These are phyloP conservation scores for Senna siamea DNA, from an alignment of 306 rosid species.

Conservation along the genomic window DNA sequence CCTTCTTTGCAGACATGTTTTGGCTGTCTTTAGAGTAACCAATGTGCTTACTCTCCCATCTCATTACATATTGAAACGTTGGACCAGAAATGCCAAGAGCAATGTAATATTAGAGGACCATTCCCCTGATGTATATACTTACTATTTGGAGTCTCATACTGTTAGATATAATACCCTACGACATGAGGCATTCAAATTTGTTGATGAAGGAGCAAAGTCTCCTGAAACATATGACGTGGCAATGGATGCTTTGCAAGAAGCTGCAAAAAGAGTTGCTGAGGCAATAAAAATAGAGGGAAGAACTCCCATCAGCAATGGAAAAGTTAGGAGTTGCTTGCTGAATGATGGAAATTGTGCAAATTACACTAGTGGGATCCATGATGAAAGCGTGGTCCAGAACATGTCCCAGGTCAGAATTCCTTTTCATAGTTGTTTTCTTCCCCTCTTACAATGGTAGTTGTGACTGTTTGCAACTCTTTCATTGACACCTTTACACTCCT, in stretches of 20 bases:
- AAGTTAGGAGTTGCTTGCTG: slow-evolving; percentile 51
- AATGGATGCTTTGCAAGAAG: slow-evolving; percentile 70
- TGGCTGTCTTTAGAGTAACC: slow-evolving; percentile 98
- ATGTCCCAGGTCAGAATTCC: slow-evolving; percentile 74
- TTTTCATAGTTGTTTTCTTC: slow-evolving; percentile 28
- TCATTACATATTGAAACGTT: slow-evolving; percentile 90
- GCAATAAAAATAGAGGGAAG: slow-evolving; percentile 61
- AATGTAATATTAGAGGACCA: slow-evolving; percentile 85
- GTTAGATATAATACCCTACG: slow-evolving; percentile 92
- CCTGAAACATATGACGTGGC: slow-evolving; percentile 73
- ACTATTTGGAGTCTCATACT: slow-evolving; percentile 95
- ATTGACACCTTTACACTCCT: slow-evolving; percentile 32
- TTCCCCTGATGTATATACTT: slow-evolving; percentile 67
- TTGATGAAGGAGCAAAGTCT: slow-evolving; percentile 82
- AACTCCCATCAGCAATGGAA: slow-evolving; percentile 63
- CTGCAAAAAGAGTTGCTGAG: slow-evolving; percentile 68
- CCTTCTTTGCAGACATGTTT: slow-evolving; percentile 93
- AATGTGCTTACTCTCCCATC: slow-evolving; percentile 96
- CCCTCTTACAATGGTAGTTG: slow-evolving; percentile 16
- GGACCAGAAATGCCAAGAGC: slow-evolving; percentile 99
- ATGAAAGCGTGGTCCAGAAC: slow-evolving; percentile 60
- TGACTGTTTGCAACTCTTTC: slow-evolving; percentile 31
- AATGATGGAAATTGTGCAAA: slow-evolving; percentile 51
- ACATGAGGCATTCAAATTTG: slow-evolving; percentile 81
- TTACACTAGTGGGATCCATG: slow-evolving; percentile 48